These are phyloP conservation scores for Candida quercuum DNA, from an alignment of 805 yeast genomes.

Conservation along the genomic window DNA sequence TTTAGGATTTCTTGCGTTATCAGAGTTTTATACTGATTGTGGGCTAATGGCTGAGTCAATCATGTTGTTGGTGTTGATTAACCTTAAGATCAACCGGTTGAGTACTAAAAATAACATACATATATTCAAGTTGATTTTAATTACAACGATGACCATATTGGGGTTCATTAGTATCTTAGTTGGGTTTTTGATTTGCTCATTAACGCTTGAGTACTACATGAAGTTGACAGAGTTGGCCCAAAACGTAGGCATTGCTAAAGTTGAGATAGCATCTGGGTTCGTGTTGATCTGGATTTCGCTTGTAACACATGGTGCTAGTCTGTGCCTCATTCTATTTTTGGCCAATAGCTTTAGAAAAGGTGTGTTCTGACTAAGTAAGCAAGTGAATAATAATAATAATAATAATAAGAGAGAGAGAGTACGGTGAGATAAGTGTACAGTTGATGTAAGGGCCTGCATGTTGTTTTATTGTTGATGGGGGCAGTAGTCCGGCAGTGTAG, in stretches of 20 bases:
- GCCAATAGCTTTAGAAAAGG: constrained; percentile 18
- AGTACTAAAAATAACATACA: not conserved
- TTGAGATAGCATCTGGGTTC: constrained; percentile 16
- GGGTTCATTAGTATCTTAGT: constrained; percentile 11
- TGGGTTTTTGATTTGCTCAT: constrained; percentile 17
- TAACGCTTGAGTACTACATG: constrained; percentile 21
- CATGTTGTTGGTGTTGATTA: constrained; percentile 4
- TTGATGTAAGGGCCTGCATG: no score
- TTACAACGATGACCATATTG: constrained; percentile 8
- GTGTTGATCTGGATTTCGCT: constrained; percentile 16
- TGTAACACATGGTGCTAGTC: constrained; percentile 4
- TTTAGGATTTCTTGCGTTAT: constrained; percentile 14
- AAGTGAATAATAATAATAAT: no score
- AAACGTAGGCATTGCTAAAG: constrained; percentile 22
- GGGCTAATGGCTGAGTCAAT: constrained; percentile 1
- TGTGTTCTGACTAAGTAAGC: constrained; percentile 1
- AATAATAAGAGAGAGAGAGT: not conserved
- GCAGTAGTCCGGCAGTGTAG: no score
- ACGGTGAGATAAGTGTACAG: no score
- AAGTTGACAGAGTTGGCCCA: constrained; percentile 14
- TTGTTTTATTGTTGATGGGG: no score
- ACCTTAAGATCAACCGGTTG: not conserved
- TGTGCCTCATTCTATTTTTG: constrained; percentile 10
- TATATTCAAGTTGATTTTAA: constrained; percentile 4
- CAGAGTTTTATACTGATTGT: constrained; percentile 8